phyloP scores from a whole-genome alignment of 495 filamentous ascomycete species.

The Pyrenula aspistea region DNA sequence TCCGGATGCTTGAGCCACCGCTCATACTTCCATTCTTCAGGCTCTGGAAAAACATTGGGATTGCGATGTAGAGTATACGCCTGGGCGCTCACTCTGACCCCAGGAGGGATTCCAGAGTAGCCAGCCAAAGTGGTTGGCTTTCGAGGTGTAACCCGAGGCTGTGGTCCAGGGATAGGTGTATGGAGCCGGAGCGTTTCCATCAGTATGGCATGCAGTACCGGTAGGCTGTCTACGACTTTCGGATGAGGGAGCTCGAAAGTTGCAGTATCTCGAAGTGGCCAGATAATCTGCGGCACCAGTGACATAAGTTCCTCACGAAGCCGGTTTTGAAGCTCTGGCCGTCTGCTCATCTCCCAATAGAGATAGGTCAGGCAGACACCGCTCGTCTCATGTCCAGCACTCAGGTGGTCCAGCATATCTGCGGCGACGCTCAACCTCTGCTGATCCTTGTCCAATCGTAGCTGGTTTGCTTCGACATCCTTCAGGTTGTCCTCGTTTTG shows the following conservation, averaged over 20 bases:
- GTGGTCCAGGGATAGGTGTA: conserved; percentile 61
- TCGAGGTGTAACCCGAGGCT: conserved; percentile 60
- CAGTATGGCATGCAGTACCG: conserved; percentile 60
- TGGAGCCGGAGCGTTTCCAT: conserved; percentile 67
- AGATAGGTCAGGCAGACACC: conserved; percentile 64
- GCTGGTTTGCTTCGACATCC: background rate
- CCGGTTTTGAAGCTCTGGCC: conserved; percentile 38
- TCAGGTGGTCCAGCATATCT: conserved; percentile 64
- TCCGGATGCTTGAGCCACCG: conserved; percentile 43
- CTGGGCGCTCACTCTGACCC: conserved; percentile 56
- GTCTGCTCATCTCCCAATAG: conserved; percentile 51
- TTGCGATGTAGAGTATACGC: conserved; percentile 64
- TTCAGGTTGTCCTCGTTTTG: conserved; percentile 13
- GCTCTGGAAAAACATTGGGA: conserved; percentile 43
- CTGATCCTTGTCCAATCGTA: conserved; percentile 4
- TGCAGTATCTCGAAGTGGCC: background rate
- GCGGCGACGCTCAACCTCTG: conserved; percentile 45
- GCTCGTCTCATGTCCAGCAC: conserved; percentile 70
- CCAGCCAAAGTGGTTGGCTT: conserved; percentile 37
- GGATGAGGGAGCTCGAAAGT: conserved; percentile 33
- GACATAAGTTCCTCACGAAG: conserved; percentile 51
- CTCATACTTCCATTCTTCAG: conserved; percentile 47
- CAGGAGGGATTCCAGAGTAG: conserved; percentile 44
- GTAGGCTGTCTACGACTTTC: conserved; percentile 56
- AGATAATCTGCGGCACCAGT: conserved; percentile 24